A percentile compares a stretch with the other conserved stretches of the same genome.
Evolutionary conservation across 2,329 filamentous ascomycete species (phyloP).

Genomic region (Cytospora paraplurivora): DNA sequence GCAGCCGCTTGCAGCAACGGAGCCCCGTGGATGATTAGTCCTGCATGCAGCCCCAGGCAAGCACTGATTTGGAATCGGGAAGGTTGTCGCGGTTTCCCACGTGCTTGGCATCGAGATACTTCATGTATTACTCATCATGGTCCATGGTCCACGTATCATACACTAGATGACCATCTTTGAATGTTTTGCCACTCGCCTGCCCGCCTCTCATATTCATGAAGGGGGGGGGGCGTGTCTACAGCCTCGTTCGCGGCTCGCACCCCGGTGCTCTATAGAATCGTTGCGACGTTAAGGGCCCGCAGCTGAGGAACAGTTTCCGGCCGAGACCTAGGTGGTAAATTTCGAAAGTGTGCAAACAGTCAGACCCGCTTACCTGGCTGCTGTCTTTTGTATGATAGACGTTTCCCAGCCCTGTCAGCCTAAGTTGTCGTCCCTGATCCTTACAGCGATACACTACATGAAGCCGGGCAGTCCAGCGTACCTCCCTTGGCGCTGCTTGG

Average conservation of each 20-base stretch:
- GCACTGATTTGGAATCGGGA: not conserved
- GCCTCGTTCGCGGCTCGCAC: not conserved
- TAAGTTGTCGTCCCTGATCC: not conserved
- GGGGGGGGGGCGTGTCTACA: not conserved
- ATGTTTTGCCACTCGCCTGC: not conserved
- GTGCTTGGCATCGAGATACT: not conserved
- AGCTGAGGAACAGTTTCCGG: not conserved
- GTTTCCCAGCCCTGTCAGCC: not conserved
- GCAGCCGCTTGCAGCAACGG: conserved; percentile 1
- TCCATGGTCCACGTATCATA: not conserved
- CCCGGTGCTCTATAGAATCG: not conserved
- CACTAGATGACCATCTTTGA: not conserved
- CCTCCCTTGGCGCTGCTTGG: no score
- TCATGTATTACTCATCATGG: not conserved
- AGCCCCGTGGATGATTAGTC: conserved; percentile 3
- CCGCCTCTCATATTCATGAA: not conserved
- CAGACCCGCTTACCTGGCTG: not conserved
- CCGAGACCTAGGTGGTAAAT: not conserved
- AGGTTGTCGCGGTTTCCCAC: not conserved
- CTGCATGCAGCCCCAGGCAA: not conserved
- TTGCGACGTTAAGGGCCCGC: not conserved
- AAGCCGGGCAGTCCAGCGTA: no score
- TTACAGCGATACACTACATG: not conserved
- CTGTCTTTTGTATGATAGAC: not conserved
- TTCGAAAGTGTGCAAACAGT: not conserved